Conservation (phyloP, 768 basidiomycete species). For the Lactarius pseudohatsudake region DNA sequence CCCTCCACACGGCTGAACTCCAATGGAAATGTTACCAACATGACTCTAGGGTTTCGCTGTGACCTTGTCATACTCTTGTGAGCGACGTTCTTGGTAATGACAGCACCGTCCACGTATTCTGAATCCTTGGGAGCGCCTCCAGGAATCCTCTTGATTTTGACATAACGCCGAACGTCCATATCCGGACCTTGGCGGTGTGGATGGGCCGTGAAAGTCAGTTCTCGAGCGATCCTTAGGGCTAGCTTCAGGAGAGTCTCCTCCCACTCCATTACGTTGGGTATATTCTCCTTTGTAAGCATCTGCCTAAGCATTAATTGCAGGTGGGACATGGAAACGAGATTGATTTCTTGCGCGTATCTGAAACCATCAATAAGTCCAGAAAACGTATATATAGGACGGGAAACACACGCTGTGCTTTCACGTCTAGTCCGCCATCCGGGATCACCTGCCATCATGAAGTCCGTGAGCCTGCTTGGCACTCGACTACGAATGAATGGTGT, state of each 20-base stretch:
- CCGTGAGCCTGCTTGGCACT: conserved; percentile 70
- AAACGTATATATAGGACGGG: not conserved
- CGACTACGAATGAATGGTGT: conserved; percentile 85
- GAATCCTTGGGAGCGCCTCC: conserved; percentile 91
- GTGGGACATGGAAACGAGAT: conserved; percentile 84
- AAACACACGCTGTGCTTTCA: conserved; percentile 84
- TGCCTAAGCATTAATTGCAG: conserved; percentile 89
- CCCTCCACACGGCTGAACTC: conserved; percentile 93
- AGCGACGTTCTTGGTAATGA: conserved; percentile 97
- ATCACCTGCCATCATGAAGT: conserved; percentile 54
- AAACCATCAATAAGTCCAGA: conserved; percentile 1
- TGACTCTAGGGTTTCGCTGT: conserved; percentile 85
- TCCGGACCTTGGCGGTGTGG: conserved; percentile 82
- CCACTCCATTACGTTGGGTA: conserved; percentile 87
- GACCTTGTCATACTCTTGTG: conserved; percentile 91
- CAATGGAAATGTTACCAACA: conserved; percentile 93
- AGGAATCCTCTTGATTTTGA: conserved; percentile 98
- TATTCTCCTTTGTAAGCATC: conserved; percentile 77
- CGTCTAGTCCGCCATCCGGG: conserved; percentile 84
- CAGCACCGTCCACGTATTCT: conserved; percentile 94
- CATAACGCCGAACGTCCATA: conserved; percentile 92
- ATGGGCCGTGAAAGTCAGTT: conserved; percentile 72
- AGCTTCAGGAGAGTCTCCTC: conserved; percentile 79
- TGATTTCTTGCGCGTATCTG: conserved; percentile 83
- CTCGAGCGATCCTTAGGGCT: conserved; percentile 81